Evolutionary conservation across 2,329 filamentous ascomycete genomes (phyloP).

Genomic region (Neopestalotiopsis sp.): DNA sequence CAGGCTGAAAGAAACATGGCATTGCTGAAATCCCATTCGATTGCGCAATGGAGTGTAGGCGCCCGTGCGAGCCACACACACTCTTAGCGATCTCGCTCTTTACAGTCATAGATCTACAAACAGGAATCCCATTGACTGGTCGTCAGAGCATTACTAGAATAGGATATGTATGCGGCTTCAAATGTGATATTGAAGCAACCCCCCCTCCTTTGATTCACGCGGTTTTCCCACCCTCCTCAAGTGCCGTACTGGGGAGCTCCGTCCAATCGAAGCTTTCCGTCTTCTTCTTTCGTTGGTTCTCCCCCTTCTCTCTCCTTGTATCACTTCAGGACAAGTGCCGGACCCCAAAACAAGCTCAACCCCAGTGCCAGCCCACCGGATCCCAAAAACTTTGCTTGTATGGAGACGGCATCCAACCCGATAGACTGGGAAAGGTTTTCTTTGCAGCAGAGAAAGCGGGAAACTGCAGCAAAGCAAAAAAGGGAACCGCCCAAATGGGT

Average conservation of each 20-base stretch:
- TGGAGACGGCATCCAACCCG: neutral
- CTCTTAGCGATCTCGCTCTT: neutral
- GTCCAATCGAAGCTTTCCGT: slow-evolving; percentile 2
- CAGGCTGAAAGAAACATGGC: neutral
- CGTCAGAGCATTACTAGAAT: neutral
- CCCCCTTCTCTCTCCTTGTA: neutral
- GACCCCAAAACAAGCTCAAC: neutral
- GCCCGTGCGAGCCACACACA: neutral
- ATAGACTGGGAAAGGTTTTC: neutral
- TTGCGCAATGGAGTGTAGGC: neutral
- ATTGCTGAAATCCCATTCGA: neutral
- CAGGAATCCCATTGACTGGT: neutral
- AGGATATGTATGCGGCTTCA: neutral
- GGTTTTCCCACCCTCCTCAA: neutral
- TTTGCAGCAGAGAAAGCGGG: neutral
- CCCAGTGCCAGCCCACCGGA: neutral
- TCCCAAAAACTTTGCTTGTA: neutral
- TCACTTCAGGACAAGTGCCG: neutral
- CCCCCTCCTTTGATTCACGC: neutral
- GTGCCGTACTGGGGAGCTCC: neutral
- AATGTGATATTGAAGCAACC: neutral
- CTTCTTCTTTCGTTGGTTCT: neutral
- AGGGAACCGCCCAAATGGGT: neutral
- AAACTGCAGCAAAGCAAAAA: neutral
- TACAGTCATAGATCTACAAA: neutral